Evolutionary conservation across 2,329 filamentous ascomycete genomes (phyloP).

Genomic region (Blastomyces silverae): DNA sequence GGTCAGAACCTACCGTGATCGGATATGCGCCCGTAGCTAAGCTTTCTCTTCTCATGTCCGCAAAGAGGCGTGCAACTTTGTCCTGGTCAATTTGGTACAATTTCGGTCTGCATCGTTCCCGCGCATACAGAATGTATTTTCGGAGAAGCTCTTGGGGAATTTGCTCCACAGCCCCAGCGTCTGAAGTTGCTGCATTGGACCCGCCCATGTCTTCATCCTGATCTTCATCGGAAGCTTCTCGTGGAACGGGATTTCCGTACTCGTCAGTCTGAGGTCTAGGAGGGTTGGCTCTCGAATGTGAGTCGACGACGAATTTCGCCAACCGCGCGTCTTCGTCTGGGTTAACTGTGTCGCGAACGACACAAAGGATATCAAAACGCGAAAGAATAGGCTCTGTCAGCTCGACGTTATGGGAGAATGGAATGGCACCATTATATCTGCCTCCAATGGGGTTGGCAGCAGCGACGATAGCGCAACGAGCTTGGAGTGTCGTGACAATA

Average conservation of each 20-base stretch:
- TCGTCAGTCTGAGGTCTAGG: slow-evolving; percentile 46
- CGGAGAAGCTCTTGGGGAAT: slow-evolving; percentile 85
- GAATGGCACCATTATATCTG: slow-evolving; percentile 91
- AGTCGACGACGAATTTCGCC: slow-evolving; percentile 89
- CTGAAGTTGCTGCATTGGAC: slow-evolving; percentile 39
- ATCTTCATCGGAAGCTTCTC: slow-evolving; percentile 50
- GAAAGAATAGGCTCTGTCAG: slow-evolving; percentile 95
- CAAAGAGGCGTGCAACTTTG: slow-evolving; percentile 88
- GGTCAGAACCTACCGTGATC: slow-evolving; percentile 67
- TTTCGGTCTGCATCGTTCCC: slow-evolving; percentile 83
- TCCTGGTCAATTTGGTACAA: slow-evolving; percentile 97
- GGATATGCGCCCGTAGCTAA: slow-evolving; percentile 93
- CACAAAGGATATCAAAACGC: slow-evolving; percentile 94
- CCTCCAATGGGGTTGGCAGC: slow-evolving; percentile 95
- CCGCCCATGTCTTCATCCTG: slow-evolving; percentile 43
- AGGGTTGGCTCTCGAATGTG: slow-evolving; percentile 84
- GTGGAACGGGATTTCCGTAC: slow-evolving; percentile 52
- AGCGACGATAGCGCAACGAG: slow-evolving; percentile 90
- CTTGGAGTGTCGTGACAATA: slow-evolving; percentile 94
- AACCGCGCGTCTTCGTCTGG: slow-evolving; percentile 86
- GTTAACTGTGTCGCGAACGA: slow-evolving; percentile 92
- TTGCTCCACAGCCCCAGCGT: slow-evolving; percentile 56
- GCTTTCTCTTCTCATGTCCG: slow-evolving; percentile 90
- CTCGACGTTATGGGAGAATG: slow-evolving; percentile 93
- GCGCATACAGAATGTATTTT: slow-evolving; percentile 94